These are phyloP conservation scores for Agapanthus africanus DNA, from an alignment of 106 monocot species.

Conservation along the genomic window DNA sequence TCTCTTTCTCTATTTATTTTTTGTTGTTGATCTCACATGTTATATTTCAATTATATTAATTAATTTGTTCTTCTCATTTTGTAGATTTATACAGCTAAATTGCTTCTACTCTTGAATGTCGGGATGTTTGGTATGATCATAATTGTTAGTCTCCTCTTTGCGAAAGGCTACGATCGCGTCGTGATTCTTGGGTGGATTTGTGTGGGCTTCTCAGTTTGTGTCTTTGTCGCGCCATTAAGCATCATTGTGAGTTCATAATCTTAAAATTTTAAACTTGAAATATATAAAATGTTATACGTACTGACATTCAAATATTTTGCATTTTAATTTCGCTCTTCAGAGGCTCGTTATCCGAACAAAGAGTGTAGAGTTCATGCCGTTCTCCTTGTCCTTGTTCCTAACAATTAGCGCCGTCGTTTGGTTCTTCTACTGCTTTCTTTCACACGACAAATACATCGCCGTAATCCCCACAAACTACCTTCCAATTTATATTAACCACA, in stretches of 20 bases:
- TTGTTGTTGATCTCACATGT: background rate
- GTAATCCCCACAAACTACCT: slow-evolving; percentile 18
- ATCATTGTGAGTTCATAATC: slow-evolving; percentile 43
- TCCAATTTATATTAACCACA: too few species aligned
- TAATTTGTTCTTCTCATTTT: background rate
- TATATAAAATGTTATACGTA: too few species aligned
- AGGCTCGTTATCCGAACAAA: slow-evolving; percentile 53
- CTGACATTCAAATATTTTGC: too few species aligned
- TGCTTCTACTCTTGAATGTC: slow-evolving; percentile 38
- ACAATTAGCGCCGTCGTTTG: slow-evolving; percentile 46
- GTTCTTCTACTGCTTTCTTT: slow-evolving; percentile 48
- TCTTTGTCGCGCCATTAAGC: slow-evolving; percentile 57
- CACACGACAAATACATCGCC: slow-evolving; percentile 42
- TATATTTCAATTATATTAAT: background rate
- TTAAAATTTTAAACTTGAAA: background rate
- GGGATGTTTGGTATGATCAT: slow-evolving; percentile 37
- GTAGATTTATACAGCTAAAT: slow-evolving; percentile 30
- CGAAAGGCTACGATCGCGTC: slow-evolving; percentile 19
- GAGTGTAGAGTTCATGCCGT: slow-evolving; percentile 75
- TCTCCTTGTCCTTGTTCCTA: slow-evolving; percentile 47
- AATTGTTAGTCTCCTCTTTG: slow-evolving; percentile 26
- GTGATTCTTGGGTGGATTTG: slow-evolving; percentile 48
- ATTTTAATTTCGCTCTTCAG: slow-evolving; percentile 13
- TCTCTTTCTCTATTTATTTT: background rate
- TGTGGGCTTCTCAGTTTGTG: slow-evolving; percentile 41